Conservation (phyloP, 2,329 filamentous ascomycete species). For the Penicillium polonicum region DNA sequence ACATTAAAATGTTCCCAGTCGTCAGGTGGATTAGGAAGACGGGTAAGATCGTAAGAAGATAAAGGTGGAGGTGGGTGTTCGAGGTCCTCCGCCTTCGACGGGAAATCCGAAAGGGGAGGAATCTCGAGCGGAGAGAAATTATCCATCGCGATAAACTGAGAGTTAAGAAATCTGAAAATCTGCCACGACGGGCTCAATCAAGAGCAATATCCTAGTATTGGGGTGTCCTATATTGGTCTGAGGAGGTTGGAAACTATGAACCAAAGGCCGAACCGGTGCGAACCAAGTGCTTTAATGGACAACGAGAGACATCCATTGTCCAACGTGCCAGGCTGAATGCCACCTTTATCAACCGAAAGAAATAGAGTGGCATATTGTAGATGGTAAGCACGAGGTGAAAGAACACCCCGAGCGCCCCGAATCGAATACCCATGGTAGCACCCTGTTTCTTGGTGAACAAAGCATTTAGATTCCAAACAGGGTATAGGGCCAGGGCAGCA, state of each 20-base stretch:
- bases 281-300: constrained; percentile 7
- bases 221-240: not conserved
- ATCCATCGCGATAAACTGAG: not conserved
- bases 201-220: not conserved
- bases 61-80: not conserved
- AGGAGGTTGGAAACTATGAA: not conserved
- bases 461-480: not conserved
- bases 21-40: constrained; percentile 10
- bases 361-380: constrained; percentile 2
- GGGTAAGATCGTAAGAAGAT: constrained; percentile 6
- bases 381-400: constrained; percentile 3
- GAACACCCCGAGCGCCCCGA: not conserved
- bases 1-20: constrained; percentile 10
- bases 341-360: not conserved
- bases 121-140: not conserved
- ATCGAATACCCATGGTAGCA: not conserved
- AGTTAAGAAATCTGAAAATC: not conserved
- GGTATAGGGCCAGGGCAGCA: not conserved
- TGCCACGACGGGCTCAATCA: not conserved
- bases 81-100: not conserved
- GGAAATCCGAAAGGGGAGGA: not conserved
- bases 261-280: not conserved
- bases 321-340: not conserved
- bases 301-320: constrained; percentile 1
- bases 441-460: not conserved